Evolutionary conservation across 2,329 filamentous ascomycete species (phyloP), one percentile per base, ranked within the genome.

Genomic region (Teratosphaeria gauchensis): DNA sequence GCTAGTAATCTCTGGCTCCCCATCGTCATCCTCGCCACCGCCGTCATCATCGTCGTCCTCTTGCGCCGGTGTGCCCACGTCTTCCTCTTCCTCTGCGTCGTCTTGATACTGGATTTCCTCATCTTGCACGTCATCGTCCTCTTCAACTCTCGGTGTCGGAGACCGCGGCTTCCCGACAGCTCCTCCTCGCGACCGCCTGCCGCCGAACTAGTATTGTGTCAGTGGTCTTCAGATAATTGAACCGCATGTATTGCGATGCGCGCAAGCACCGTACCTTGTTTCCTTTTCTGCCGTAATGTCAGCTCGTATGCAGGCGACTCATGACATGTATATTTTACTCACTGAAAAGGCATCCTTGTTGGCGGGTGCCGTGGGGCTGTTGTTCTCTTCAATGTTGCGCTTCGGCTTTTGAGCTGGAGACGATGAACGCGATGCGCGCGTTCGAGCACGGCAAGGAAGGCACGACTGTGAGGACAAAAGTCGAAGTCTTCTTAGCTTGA

Each of bases 1-100:
- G 12, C 64, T 65, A 4, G 69, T 71, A 46, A 71, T 66, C 12
- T 59, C 62, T 12, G 69, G 68, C 51, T 61, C 59, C 24, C 55
- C 62, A 51, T 69, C 65, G 32, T 69, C 52, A 21, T 48, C 42
- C 3, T 53, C 52, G 52, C 52, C 69, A 35, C 66, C 65, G 11
- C 64, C 64, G 4, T 64, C 62, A 19, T 65, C 65, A n/a, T 64
- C 65, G 12, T 65, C 63, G 12, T 66, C 63, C 11, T 64, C 65
- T 52, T 59, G 55, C 55, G 57, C 61, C 14, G 62, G 61, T 11
- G 62, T 61, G 28, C 21, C 62, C 35, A 42, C 59, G 32, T 69
- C 68, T 19, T 67, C 66, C 24, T 65, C 65, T 14, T 64, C 65
- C n/a, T 70, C 68, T 14, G 12, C 35, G 35, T 42, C 42, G 42